phyloP scores from a whole-genome alignment of 257 asterid genomes.

The Echium plantagineum region DNA sequence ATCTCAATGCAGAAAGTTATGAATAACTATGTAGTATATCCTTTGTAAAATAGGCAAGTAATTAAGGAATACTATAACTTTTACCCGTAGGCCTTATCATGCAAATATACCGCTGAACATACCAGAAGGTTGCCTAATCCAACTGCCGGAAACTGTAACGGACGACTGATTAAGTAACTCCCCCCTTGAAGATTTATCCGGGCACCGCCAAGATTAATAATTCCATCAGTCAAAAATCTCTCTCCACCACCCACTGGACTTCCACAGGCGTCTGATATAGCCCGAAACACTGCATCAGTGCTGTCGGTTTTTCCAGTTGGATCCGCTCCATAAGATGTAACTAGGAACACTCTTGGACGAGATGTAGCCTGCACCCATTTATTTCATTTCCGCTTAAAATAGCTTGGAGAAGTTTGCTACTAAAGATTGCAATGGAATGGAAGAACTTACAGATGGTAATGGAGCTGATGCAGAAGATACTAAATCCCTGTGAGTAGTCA shows the following conservation, averaged over 20 bases:
- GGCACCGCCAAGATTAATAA: conserved; percentile 80
- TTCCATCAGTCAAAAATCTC: conserved; percentile 45
- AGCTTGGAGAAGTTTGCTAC: neutral
- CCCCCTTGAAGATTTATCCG: conserved; percentile 84
- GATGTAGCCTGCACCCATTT: conserved; percentile 15
- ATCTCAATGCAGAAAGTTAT: too few species aligned
- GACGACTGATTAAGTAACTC: conserved; percentile 59
- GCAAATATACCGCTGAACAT: neutral
- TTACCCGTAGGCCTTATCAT: neutral
- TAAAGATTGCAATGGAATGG: neutral
- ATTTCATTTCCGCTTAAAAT: too few species aligned
- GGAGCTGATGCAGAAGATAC: conserved; percentile 11
- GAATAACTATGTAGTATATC: too few species aligned
- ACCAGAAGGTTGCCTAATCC: conserved; percentile 73
- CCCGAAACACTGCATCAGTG: conserved; percentile 51
- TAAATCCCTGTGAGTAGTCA: conserved; percentile 8
- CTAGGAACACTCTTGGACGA: conserved; percentile 37
- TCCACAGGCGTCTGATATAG: conserved; percentile 51
- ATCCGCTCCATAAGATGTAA: conserved; percentile 78
- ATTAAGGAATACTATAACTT: too few species aligned
- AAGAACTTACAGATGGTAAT: neutral
- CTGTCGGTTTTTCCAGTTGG: conserved; percentile 67
- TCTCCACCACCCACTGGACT: conserved; percentile 25
- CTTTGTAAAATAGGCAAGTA: too few species aligned
- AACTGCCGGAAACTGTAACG: conserved; percentile 46